phyloP scores from a whole-genome alignment of 2,329 filamentous ascomycete species.

The Alternaria triticina region DNA sequence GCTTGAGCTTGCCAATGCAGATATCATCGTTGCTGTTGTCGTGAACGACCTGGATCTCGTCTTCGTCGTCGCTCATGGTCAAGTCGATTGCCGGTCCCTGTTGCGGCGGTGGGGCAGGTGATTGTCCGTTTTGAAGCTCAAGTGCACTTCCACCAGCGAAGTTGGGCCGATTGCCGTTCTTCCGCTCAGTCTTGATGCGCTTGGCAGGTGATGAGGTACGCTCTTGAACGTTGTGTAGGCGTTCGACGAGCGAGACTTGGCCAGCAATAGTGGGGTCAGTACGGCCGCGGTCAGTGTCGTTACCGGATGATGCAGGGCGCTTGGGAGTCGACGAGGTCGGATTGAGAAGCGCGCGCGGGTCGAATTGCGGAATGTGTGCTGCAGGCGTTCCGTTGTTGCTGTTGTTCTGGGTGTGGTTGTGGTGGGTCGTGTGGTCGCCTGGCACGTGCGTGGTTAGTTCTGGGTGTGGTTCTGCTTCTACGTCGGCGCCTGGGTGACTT shows the following conservation, averaged over 20 bases:
- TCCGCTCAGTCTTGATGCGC: constrained; percentile 36
- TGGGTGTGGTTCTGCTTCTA: background rate
- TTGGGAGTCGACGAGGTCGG: constrained; percentile 39
- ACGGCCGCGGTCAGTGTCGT: constrained; percentile 29
- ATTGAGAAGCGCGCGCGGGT: constrained; percentile 44
- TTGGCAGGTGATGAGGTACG: constrained; percentile 63
- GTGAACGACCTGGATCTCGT: constrained; percentile 64
- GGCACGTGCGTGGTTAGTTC: constrained; percentile 26
- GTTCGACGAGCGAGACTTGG: constrained; percentile 71
- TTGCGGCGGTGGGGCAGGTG: constrained; percentile 1
- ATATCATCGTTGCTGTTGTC: constrained; percentile 73
- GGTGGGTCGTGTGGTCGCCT: constrained; percentile 26
- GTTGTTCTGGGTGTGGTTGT: constrained; percentile 5
- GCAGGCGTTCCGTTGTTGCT: constrained; percentile 17
- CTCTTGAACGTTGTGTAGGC: constrained; percentile 75
- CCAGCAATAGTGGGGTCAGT: constrained; percentile 44
- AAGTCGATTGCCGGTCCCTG: constrained; percentile 36
- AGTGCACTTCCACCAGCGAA: constrained; percentile 46
- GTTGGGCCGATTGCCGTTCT: constrained; percentile 21
- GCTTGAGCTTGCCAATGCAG: constrained; percentile 79
- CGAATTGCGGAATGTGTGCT: constrained; percentile 21
- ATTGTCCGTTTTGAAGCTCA: constrained; percentile 43
- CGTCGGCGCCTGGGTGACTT: background rate
- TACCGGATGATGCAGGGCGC: constrained; percentile 36
- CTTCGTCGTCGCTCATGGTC: constrained; percentile 64